These are phyloP conservation scores for Mycena citricolor DNA, from an alignment of 1,284 basidiomycete species.

Conservation along the genomic window DNA sequence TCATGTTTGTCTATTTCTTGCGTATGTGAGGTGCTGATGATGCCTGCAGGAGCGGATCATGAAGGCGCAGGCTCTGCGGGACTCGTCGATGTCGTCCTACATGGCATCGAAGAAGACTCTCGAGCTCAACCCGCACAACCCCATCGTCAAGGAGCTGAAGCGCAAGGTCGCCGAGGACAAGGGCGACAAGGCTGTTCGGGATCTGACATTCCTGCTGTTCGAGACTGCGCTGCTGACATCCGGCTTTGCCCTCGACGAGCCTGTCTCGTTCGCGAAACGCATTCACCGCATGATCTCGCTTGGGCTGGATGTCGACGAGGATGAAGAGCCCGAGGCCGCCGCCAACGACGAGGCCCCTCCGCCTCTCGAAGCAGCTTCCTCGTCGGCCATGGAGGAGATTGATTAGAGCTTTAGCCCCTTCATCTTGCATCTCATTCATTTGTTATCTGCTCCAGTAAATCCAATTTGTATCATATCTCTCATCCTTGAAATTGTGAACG, in stretches of 20 bases:
- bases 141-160: conserved; percentile 96
- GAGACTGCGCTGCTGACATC: conserved; percentile 95
- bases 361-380: conserved; percentile 54
- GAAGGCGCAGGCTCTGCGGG: conserved; percentile 98
- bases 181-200: conserved; percentile 97
- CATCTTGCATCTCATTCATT: conserved; percentile 14
- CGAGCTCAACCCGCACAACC: conserved; percentile 93
- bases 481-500: no score
- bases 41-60: conserved; percentile 87
- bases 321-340: conserved; percentile 48
- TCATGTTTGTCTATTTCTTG: conserved; percentile 1
- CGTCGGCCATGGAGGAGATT: conserved; percentile 85
- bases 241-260: conserved; percentile 95
- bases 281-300: conserved; percentile 97
- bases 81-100: conserved; percentile 99
- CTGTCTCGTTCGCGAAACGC: conserved; percentile 91
- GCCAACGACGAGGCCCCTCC: conserved; percentile 44
- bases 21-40: conserved; percentile 7
- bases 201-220: conserved; percentile 93
- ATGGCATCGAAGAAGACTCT: conserved; percentile 99
- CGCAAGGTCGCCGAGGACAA: conserved; percentile 95
- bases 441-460: no score
- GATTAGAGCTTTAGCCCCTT: conserved; percentile 53
- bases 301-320: conserved; percentile 82
- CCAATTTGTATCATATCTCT: no score